Percentiles rank a stretch among this genome's conserved stretches.
phyloP scores from a whole-genome alignment of 805 yeast species.

The Metahyphopichia silvanorum region DNA sequence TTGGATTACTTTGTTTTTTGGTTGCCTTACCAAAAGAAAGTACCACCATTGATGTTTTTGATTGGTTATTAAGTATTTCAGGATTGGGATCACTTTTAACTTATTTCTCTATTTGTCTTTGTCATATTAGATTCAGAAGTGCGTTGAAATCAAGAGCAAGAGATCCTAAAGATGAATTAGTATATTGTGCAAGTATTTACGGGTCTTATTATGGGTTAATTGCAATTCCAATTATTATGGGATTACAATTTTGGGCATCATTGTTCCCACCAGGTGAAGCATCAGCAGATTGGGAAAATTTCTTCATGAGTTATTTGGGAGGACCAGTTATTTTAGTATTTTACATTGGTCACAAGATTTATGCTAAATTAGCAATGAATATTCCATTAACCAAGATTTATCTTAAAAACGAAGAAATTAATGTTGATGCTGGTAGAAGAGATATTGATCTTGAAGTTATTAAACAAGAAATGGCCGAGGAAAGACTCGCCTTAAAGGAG shows the following conservation, averaged over 20 bases:
- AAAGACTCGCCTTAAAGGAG: constrained; percentile 7
- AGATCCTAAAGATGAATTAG: constrained; percentile 25
- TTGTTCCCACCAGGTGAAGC: constrained; percentile 32
- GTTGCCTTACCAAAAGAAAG: constrained; percentile 23
- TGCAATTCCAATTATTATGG: constrained; percentile 22
- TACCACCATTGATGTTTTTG: constrained; percentile 20
- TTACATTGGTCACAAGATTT: constrained; percentile 52
- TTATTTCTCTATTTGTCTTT: constrained; percentile 26
- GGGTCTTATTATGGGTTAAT: constrained; percentile 33
- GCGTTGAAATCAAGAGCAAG: constrained; percentile 21
- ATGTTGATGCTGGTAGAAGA: constrained; percentile 62
- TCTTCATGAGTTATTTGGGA: constrained; percentile 57
- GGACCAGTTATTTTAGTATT: constrained; percentile 38
- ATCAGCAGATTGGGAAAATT: constrained; percentile 32
- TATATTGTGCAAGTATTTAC: constrained; percentile 21
- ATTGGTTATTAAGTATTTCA: constrained; percentile 28
- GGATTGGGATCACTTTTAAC: constrained; percentile 29
- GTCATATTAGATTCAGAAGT: constrained; percentile 27
- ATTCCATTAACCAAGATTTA: constrained; percentile 30
- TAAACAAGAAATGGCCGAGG: constrained; percentile 52
- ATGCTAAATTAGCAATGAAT: constrained; percentile 23
- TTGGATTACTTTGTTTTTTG: constrained; percentile 27
- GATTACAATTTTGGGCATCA: constrained; percentile 38
- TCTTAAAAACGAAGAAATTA: constrained; percentile 49
- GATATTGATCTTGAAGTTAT: constrained; percentile 52